Percentiles rank a stretch among this genome's conserved stretches.
Evolutionary conservation across 306 rosid species (phyloP).

Genomic region (Echinosophora koreensis): DNA sequence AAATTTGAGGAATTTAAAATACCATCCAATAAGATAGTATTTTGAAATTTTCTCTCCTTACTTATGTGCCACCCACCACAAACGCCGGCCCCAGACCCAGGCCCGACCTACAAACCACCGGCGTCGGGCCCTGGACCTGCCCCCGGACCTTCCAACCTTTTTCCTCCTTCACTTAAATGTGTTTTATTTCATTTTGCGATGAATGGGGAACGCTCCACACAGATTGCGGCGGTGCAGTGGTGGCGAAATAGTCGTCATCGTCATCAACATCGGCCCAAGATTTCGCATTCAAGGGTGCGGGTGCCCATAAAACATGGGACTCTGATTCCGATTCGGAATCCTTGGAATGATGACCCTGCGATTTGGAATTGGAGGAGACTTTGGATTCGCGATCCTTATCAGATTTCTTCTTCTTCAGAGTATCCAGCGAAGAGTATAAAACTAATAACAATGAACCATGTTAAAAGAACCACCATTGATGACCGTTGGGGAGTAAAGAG

Average conservation of each 20-base stretch:
- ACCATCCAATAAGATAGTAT: no score
- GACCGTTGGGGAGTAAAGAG: no score
- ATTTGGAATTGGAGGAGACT: slow-evolving; percentile 58
- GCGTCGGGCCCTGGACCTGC: no score
- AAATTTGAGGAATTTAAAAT: no score
- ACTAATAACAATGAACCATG: no score
- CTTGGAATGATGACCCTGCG: slow-evolving; percentile 45
- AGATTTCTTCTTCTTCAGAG: slow-evolving; percentile 89
- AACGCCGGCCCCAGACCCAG: no score
- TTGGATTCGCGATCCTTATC: slow-evolving; percentile 81
- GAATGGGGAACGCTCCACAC: slow-evolving; percentile 68
- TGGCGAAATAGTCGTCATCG: slow-evolving; percentile 82
- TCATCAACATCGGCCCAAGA: slow-evolving; percentile 97
- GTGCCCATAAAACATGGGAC: slow-evolving; percentile 71
- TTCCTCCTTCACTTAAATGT: no score
- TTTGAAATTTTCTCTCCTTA: no score
- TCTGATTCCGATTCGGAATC: slow-evolving; percentile 51
- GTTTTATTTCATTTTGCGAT: neutral
- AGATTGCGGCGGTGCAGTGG: slow-evolving; percentile 80
- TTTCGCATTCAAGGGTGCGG: slow-evolving; percentile 69
- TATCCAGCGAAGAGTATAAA: slow-evolving; percentile 57
- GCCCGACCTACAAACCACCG: no score
- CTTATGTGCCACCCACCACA: no score
- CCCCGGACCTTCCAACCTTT: no score
- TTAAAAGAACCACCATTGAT: no score